A percentile compares a stretch with the other conserved stretches of the same genome.
phyloP scores from a whole-genome alignment of 179 eudicot genomes.

The Spergularia azorica region DNA sequence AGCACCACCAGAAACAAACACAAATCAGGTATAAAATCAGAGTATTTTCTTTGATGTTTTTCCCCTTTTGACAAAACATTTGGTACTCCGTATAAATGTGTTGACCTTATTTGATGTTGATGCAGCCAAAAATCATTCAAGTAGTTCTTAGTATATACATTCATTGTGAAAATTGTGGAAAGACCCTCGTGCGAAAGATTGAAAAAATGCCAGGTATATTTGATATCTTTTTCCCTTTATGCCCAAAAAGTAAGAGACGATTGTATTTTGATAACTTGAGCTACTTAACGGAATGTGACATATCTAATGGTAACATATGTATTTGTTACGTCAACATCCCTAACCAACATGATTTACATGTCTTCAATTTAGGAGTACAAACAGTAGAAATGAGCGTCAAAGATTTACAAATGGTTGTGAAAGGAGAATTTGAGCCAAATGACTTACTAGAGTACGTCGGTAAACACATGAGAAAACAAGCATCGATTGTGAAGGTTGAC shows the following conservation, averaged over 20 bases:
- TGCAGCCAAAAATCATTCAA: constrained; percentile 48
- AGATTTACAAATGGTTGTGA: constrained; percentile 44
- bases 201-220: constrained; percentile 56
- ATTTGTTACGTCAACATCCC: not conserved
- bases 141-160: constrained; percentile 47
- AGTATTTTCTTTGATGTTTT: not conserved
- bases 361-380: constrained; percentile 37
- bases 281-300: too few species aligned
- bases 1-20: constrained; percentile 18
- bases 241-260: too few species aligned
- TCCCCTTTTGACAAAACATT: too few species aligned
- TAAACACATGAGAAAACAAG: constrained; percentile 43
- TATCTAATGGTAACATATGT: too few species aligned
- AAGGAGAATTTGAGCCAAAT: constrained; percentile 51
- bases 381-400: constrained; percentile 37
- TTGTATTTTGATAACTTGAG: too few species aligned
- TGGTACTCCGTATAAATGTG: too few species aligned
- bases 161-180: constrained; percentile 69
- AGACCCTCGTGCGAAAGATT: constrained; percentile 41
- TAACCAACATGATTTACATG: not conserved
- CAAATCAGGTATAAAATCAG: constrained; percentile 26
- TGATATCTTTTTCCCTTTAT: too few species aligned
- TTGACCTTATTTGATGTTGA: not conserved
- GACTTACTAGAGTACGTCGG: constrained; percentile 39
- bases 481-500: constrained; percentile 34